These are phyloP conservation scores for Xerocomus nothofagi DNA, from an alignment of 1,284 basidiomycete genomes.

Conservation along the genomic window DNA sequence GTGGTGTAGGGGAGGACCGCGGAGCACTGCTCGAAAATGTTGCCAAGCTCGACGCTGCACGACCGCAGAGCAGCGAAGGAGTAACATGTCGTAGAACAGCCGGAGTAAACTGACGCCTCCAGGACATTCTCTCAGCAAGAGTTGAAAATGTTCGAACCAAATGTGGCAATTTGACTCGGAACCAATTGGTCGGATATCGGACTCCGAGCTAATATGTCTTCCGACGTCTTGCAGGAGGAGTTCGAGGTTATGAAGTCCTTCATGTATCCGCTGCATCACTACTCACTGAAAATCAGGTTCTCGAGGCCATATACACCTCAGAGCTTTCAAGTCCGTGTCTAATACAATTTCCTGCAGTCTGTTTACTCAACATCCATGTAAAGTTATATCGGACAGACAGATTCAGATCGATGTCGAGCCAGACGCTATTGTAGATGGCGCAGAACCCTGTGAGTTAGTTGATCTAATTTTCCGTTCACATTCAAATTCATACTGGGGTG, in stretches of 20 bases:
- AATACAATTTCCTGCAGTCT: conserved; percentile 27
- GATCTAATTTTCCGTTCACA: conserved; percentile 10
- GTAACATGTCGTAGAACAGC: conserved; percentile 15
- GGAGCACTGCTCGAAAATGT: conserved; percentile 9
- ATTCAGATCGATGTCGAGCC: conserved; percentile 89
- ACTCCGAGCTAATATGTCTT: conserved; percentile 49
- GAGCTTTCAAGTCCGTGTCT: conserved; percentile 84
- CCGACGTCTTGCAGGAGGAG: conserved; percentile 77
- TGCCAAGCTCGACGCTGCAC: background rate
- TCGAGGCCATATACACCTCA: conserved; percentile 94
- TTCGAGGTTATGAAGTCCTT: conserved; percentile 66
- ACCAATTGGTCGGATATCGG: conserved; percentile 28
- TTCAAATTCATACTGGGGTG: conserved; percentile 21
- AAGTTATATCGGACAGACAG: conserved; percentile 84
- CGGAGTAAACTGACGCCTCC: conserved; percentile 19
- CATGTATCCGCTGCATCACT: conserved; percentile 1
- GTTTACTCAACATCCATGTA: conserved; percentile 49
- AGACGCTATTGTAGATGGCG: conserved; percentile 69
- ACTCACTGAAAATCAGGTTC: conserved; percentile 56
- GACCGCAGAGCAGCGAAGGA: background rate
- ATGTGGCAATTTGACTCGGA: conserved; percentile 25
- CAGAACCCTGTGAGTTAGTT: conserved; percentile 53
- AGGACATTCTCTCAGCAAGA: conserved; percentile 24
- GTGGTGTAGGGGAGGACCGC: conserved; percentile 3
- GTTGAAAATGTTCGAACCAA: conserved; percentile 20